Evolutionary conservation across 148 eudicot genomes (phyloP).

Genomic region (Spergularia bocconei): DNA sequence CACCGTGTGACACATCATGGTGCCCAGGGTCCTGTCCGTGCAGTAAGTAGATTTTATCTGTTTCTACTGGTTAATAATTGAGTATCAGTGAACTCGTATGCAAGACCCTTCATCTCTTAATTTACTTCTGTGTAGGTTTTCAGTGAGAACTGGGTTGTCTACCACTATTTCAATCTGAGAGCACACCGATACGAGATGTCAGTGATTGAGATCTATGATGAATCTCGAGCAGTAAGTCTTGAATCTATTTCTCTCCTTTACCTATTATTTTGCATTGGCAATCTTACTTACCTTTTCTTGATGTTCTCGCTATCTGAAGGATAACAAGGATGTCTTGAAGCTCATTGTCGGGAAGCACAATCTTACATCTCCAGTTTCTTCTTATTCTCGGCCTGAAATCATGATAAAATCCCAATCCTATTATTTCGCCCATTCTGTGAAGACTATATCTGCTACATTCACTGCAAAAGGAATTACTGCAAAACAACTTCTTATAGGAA

Average conservation of each 20-base stretch:
- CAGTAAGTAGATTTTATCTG: conserved; percentile 57
- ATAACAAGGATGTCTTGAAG: conserved; percentile 85
- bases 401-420: conserved; percentile 84
- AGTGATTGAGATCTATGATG: conserved; percentile 96
- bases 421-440: conserved; percentile 88
- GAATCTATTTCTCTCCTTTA: neutral
- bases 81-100: neutral
- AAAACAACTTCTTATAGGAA: conserved; percentile 93
- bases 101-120: neutral
- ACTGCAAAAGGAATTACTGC: conserved; percentile 97
- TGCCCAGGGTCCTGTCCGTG: conserved; percentile 91
- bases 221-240: conserved; percentile 83
- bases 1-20: conserved; percentile 95
- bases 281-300: conserved; percentile 10
- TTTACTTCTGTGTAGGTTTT: conserved; percentile 59
- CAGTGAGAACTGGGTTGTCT: conserved; percentile 99
- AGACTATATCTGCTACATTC: conserved; percentile 71
- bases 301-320: conserved; percentile 44
- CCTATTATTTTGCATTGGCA: neutral
- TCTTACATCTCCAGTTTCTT: conserved; percentile 85
- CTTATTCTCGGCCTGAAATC: conserved; percentile 95
- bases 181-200: conserved; percentile 99
- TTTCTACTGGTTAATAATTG: neutral
- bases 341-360: conserved; percentile 92
- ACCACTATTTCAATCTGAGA: conserved; percentile 94